Evolutionary conservation across 2,329 filamentous ascomycete genomes (phyloP).

Genomic region (Stachybotrys chlorohalonatus): DNA sequence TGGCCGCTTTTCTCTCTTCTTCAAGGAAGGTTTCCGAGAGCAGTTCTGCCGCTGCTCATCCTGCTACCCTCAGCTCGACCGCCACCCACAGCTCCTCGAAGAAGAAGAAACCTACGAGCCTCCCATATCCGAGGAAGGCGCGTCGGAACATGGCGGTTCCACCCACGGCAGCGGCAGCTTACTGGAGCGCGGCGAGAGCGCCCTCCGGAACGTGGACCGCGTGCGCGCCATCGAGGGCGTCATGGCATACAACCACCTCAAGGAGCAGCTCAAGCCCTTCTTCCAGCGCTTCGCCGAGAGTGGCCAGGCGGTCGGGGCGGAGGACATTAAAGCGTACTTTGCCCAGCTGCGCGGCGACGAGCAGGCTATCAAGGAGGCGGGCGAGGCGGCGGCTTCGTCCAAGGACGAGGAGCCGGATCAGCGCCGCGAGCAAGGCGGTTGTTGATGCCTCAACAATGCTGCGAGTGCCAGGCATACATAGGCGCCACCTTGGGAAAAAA

Average conservation of each 20-base stretch:
- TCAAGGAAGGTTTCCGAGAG: conserved; percentile 69
- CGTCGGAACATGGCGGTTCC: conserved; percentile 43
- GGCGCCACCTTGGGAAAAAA: too few relatives aligned
- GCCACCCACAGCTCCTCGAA: conserved; percentile 75
- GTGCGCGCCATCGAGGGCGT: conserved; percentile 92
- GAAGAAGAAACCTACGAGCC: conserved; percentile 94
- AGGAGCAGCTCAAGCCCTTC: conserved; percentile 92
- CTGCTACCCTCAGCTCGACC: conserved; percentile 68
- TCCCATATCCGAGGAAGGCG: conserved; percentile 62
- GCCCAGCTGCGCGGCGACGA: conserved; percentile 88
- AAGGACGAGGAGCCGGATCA: conserved; percentile 22
- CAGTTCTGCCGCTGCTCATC: conserved; percentile 71
- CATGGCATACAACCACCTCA: conserved; percentile 95
- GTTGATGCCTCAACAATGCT: conserved; percentile 17
- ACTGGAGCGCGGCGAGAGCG: conserved; percentile 85
- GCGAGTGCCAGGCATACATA: too few relatives aligned
- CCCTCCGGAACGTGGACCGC: conserved; percentile 82
- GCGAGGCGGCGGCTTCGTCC: conserved; percentile 37
- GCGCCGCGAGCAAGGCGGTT: conserved; percentile 45
- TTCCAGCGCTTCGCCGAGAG: conserved; percentile 90
- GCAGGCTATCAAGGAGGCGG: conserved; percentile 57
- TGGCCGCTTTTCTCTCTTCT: conserved; percentile 70
- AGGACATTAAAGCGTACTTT: conserved; percentile 96
- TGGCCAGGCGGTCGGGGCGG: conserved; percentile 77
- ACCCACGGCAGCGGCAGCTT: conserved; percentile 71